Percentiles rank a stretch among this genome's conserved stretches.
These are phyloP conservation scores for Chaetomiaceae sp. DNA, from an alignment of 2,329 filamentous ascomycete species.

Conservation along the genomic window DNA sequence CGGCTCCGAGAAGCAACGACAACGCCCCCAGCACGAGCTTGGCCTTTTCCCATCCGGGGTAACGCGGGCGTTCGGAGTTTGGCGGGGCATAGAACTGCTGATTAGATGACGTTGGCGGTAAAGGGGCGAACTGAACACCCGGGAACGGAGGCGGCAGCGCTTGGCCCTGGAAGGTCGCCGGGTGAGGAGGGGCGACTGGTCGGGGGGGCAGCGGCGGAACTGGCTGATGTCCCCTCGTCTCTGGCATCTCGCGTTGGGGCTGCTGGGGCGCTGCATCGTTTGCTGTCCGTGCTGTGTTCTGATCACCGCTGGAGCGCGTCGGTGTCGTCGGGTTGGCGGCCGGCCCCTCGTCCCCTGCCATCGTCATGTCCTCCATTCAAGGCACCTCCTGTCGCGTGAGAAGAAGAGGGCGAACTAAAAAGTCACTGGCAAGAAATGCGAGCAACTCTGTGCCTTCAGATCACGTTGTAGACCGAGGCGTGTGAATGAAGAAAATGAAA, in stretches of 20 bases:
- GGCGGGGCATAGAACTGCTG: not conserved
- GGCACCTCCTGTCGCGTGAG: not conserved
- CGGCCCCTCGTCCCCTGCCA: conserved; percentile 9
- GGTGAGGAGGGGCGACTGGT: conserved; percentile 3
- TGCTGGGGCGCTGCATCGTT: not conserved
- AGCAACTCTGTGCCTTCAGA: too few species aligned
- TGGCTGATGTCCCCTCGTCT: not conserved
- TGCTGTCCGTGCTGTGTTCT: not conserved
- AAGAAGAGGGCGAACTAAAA: too few species aligned
- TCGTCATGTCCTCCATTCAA: too few species aligned
- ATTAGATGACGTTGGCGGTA: not conserved
- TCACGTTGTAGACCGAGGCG: too few species aligned
- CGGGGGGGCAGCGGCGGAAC: not conserved
- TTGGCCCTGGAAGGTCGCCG: not conserved
- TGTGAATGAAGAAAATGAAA: conserved; percentile 1
- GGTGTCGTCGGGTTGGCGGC: not conserved
- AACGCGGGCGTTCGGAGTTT: not conserved
- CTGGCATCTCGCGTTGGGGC: not conserved
- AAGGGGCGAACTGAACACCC: not conserved
- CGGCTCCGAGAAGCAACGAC: conserved; percentile 10
- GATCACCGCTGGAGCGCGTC: not conserved
- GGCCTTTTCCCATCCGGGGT: conserved; percentile 9
- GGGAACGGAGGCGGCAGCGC: not conserved
- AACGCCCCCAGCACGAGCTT: conserved; percentile 14
- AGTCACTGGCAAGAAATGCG: too few species aligned